Percentiles rank a stretch among this genome's conserved stretches.
These are phyloP conservation scores for Microdochium paspali DNA, from an alignment of 2,329 filamentous ascomycete genomes.

Conservation along the genomic window DNA sequence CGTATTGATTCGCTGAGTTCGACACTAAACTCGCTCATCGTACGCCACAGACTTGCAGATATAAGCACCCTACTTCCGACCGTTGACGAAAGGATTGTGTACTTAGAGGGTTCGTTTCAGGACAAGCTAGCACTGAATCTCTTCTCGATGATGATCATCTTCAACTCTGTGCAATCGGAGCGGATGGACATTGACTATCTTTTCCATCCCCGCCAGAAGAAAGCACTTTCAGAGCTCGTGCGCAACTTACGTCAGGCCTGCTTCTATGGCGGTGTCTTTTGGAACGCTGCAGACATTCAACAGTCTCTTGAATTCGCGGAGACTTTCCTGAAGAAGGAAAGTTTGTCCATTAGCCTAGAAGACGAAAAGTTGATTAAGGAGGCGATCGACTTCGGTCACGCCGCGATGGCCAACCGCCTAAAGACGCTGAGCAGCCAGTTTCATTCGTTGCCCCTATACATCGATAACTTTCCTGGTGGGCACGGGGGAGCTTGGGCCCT, in stretches of 20 bases:
- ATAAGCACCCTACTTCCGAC: constrained; percentile 61
- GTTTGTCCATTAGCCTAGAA: constrained; percentile 44
- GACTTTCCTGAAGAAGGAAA: constrained; percentile 55
- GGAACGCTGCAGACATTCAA: constrained; percentile 51
- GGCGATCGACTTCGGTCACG: constrained; percentile 56
- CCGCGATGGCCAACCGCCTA: constrained; percentile 47
- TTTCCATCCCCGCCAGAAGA: constrained; percentile 68
- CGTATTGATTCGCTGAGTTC: constrained; percentile 53
- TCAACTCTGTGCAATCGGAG: constrained; percentile 84
- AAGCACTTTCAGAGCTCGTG: constrained; percentile 58
- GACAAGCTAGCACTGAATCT: constrained; percentile 77
- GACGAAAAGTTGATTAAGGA: constrained; percentile 53
- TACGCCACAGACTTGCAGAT: constrained; percentile 70
- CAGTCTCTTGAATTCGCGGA: constrained; percentile 57
- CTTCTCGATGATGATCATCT: constrained; percentile 74
- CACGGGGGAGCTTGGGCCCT: constrained; percentile 61
- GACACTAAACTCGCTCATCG: constrained; percentile 68
- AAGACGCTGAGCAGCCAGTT: constrained; percentile 59
- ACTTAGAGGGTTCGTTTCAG: constrained; percentile 73
- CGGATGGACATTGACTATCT: constrained; percentile 78
- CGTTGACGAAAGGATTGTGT: constrained; percentile 61
- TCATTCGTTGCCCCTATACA: constrained; percentile 70
- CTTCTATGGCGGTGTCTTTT: constrained; percentile 78
- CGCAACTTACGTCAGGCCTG: constrained; percentile 73
- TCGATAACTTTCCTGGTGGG: constrained; percentile 56